Conservation (phyloP, 768 basidiomycete genomes). For the Hygrocybe coccinea region DNA sequence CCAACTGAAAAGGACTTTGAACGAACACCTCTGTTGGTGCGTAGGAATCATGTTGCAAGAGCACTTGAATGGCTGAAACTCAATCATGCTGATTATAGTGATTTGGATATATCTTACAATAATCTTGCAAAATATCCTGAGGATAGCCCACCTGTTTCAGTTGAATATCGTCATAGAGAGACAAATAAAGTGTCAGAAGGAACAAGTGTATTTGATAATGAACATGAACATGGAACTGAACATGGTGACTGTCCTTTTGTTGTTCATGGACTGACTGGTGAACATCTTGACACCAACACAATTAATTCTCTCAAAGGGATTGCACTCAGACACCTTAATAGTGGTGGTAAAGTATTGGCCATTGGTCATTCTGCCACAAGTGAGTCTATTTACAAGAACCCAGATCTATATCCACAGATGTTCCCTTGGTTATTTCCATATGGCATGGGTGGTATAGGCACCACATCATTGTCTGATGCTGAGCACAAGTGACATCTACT, state of each 20-base stretch:
- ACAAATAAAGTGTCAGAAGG: slow-evolving; percentile 9
- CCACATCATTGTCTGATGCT: slow-evolving; percentile 13
- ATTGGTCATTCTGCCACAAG: slow-evolving; percentile 16
- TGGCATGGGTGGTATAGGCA: slow-evolving; percentile 19
- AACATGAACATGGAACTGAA: slow-evolving; percentile 20
- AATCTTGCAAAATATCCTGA: slow-evolving; percentile 24
- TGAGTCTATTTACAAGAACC: slow-evolving; percentile 23
- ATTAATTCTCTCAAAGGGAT: slow-evolving; percentile 15
- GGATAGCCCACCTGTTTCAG: slow-evolving; percentile 2
- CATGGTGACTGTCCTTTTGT: slow-evolving; percentile 32
- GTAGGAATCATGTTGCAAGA: slow-evolving; percentile 16
- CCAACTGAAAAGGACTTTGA: slow-evolving; percentile 28
- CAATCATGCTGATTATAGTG: slow-evolving; percentile 31
- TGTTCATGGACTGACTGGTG: slow-evolving; percentile 35
- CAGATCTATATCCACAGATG: slow-evolving; percentile 27
- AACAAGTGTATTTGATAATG: slow-evolving; percentile 11
- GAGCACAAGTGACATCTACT: slow-evolving; percentile 25
- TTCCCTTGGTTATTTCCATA: slow-evolving; percentile 36
- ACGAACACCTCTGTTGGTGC: slow-evolving; percentile 30
- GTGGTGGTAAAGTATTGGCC: slow-evolving; percentile 14
- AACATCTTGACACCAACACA: slow-evolving; percentile 13
- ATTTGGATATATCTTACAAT: slow-evolving; percentile 24
- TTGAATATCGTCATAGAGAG: slow-evolving; percentile 18
- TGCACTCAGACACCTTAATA: slow-evolving; percentile 21
- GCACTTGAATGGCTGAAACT: slow-evolving; percentile 33